Percentiles rank a stretch among this genome's conserved stretches.
Conservation (phyloP, 2,329 filamentous ascomycete genomes). For the Colletotrichum tabaci region DNA sequence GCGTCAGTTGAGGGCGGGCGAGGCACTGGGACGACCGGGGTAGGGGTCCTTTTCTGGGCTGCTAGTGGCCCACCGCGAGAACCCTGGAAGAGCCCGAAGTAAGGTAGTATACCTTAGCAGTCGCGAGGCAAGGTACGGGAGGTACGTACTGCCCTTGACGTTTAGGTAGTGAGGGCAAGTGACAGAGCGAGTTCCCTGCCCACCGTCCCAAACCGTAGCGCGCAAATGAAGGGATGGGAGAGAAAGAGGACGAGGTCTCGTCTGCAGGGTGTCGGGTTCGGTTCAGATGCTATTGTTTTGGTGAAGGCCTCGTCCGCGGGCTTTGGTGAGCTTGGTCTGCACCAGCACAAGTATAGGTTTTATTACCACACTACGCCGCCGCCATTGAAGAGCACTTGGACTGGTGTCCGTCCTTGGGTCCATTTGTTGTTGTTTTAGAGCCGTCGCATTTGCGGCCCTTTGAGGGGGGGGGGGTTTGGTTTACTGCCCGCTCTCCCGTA, state of each 20-base stretch:
- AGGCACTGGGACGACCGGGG: slow-evolving; percentile 28
- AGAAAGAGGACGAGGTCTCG: not conserved
- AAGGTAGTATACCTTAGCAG: not conserved
- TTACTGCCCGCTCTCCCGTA: not conserved
- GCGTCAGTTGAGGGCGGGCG: not conserved
- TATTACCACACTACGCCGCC: slow-evolving; percentile 30
- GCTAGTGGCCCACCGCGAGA: slow-evolving; percentile 33
- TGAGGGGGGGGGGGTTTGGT: not conserved
- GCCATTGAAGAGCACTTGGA: slow-evolving; percentile 27
- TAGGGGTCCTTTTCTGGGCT: slow-evolving; percentile 35
- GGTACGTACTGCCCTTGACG: not conserved
- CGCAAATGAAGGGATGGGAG: not conserved
- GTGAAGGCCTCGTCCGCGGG: slow-evolving; percentile 14
- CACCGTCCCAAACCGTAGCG: slow-evolving; percentile 3
- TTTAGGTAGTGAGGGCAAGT: slow-evolving; percentile 4
- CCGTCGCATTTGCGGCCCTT: not conserved
- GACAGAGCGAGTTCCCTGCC: slow-evolving; percentile 11
- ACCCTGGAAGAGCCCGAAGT: slow-evolving; percentile 8
- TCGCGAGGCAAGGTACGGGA: not conserved
- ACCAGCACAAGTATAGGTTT: not conserved
- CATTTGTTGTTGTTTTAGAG: slow-evolving; percentile 25
- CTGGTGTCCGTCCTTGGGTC: slow-evolving; percentile 28
- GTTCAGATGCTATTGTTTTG: slow-evolving; percentile 1
- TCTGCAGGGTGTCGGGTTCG: slow-evolving; percentile 23
- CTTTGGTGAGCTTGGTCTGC: not conserved